These are phyloP conservation scores for Zygosaccharomyces lentus DNA, from an alignment of 805 yeast species.

Conservation along the genomic window DNA sequence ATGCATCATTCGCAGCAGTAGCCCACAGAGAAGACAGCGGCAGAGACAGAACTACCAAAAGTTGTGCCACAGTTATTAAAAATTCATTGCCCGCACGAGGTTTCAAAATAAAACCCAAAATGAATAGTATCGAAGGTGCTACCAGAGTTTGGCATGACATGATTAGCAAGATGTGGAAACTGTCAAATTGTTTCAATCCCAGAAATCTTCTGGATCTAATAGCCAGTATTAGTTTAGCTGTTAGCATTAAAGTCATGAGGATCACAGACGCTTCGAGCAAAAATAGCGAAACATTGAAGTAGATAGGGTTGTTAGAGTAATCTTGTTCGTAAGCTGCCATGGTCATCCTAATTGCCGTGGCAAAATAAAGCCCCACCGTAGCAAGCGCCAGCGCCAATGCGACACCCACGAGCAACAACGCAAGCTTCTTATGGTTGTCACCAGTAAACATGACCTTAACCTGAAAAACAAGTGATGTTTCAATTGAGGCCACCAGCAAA, in stretches of 20 bases:
- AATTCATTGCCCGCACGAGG: slow-evolving; percentile 35
- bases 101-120: slow-evolving; percentile 47
- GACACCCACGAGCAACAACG: slow-evolving; percentile 37
- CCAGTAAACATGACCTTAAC: slow-evolving; percentile 62
- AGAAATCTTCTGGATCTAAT: slow-evolving; percentile 65
- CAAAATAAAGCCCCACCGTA: slow-evolving; percentile 56
- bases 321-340: slow-evolving; percentile 32
- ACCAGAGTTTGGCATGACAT: slow-evolving; percentile 81
- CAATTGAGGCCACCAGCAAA: slow-evolving; percentile 55
- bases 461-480: slow-evolving; percentile 67
- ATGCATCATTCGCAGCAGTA: slow-evolving; percentile 51
- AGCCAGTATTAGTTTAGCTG: slow-evolving; percentile 63
- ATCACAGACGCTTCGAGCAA: slow-evolving; percentile 67
- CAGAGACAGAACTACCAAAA: slow-evolving; percentile 64
- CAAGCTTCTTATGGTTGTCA: slow-evolving; percentile 45
- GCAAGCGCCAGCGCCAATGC: slow-evolving; percentile 47
- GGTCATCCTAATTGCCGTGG: slow-evolving; percentile 45
- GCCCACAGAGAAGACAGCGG: slow-evolving; percentile 93
- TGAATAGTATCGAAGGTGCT: slow-evolving; percentile 66
- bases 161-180: slow-evolving; percentile 72
- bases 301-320: slow-evolving; percentile 34
- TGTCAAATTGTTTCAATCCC: slow-evolving; percentile 80
- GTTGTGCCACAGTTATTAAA: slow-evolving; percentile 49
- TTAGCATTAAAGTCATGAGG: slow-evolving; percentile 55
- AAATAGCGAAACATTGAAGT: slow-evolving; percentile 52